These are phyloP conservation scores for Arthrobotrys pseudoclavata DNA, from an alignment of 2,329 filamentous ascomycete genomes.

Conservation along the genomic window DNA sequence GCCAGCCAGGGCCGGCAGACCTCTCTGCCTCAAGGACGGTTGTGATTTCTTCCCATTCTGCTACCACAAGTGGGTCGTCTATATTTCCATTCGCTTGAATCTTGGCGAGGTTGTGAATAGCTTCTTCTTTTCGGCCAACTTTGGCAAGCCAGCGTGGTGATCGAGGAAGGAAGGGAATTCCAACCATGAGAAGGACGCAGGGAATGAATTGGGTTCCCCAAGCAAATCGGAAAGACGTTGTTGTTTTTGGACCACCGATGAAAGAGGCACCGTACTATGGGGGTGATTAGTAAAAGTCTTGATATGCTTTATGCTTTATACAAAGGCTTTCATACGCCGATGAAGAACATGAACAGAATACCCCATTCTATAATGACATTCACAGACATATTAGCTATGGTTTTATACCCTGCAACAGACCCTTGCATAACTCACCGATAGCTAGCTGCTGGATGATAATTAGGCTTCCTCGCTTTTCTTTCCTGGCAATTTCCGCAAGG, in stretches of 20 bases:
- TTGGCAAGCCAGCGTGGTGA: slow-evolving; percentile 71
- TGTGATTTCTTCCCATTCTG: slow-evolving; percentile 72
- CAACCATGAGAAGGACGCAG: slow-evolving; percentile 67
- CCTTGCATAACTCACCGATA: slow-evolving; percentile 65
- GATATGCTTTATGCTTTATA: slow-evolving; percentile 66
- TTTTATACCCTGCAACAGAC: not conserved
- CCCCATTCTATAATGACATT: slow-evolving; percentile 53
- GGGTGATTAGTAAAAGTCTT: not conserved
- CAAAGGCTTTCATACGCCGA: slow-evolving; percentile 65
- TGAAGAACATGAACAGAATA: slow-evolving; percentile 68
- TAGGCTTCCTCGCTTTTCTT: slow-evolving; percentile 67
- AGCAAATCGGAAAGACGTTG: slow-evolving; percentile 70
- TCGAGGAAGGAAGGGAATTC: slow-evolving; percentile 68
- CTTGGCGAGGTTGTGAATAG: slow-evolving; percentile 69
- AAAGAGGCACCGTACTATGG: slow-evolving; percentile 68
- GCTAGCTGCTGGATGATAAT: slow-evolving; percentile 68
- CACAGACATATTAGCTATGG: slow-evolving; percentile 61
- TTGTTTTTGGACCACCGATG: slow-evolving; percentile 65
- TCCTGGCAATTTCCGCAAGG: slow-evolving; percentile 67
- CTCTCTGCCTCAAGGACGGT: slow-evolving; percentile 66
- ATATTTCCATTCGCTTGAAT: slow-evolving; percentile 73
- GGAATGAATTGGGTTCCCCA: slow-evolving; percentile 70
- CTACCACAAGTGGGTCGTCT: slow-evolving; percentile 71
- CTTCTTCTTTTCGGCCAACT: slow-evolving; percentile 69
- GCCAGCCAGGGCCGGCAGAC: slow-evolving; percentile 66